A percentile compares a stretch with the other conserved stretches of the same genome.
These are phyloP conservation scores for Mycena chlorophos DNA, from an alignment of 768 basidiomycete genomes.

Conservation along the genomic window DNA sequence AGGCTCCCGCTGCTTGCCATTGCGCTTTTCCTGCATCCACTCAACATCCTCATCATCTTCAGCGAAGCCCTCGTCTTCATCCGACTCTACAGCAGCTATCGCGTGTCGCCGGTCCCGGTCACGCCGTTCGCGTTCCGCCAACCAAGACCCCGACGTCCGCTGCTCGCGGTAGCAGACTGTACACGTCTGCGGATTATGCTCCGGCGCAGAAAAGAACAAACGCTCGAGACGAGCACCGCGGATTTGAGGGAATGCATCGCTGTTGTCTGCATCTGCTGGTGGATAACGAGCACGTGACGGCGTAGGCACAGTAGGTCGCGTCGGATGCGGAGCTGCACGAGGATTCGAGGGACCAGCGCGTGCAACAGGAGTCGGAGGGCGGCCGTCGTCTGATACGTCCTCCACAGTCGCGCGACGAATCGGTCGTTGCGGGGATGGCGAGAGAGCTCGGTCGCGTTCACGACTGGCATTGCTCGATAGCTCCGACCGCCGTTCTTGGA, in stretches of 20 bases:
- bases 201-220: conserved; percentile 78
- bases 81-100: neutral
- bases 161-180: conserved; percentile 55
- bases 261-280: too few relatives aligned
- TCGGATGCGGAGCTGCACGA: neutral
- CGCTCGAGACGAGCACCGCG: conserved; percentile 75
- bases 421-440: conserved; percentile 13
- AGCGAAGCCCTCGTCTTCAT: conserved; percentile 44
- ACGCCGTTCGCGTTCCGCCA: conserved; percentile 21
- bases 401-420: conserved; percentile 14
- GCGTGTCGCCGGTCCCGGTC: too few relatives aligned
- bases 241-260: conserved; percentile 71
- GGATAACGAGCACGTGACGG: conserved; percentile 17
- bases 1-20: conserved; percentile 35
- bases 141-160: conserved; percentile 19
- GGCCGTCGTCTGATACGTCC: conserved; percentile 17
- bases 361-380: conserved; percentile 9
- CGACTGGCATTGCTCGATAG: conserved; percentile 18
- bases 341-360: conserved; percentile 19
- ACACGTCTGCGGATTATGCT: conserved; percentile 72
- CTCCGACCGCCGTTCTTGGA: conserved; percentile 65
- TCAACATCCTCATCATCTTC: conserved; percentile 43
- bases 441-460: conserved; percentile 2
- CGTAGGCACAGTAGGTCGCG: conserved; percentile 10
- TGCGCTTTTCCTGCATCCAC: conserved; percentile 23